These are phyloP conservation scores for Starmera caribaea DNA, from an alignment of 805 yeast genomes.

Conservation along the genomic window DNA sequence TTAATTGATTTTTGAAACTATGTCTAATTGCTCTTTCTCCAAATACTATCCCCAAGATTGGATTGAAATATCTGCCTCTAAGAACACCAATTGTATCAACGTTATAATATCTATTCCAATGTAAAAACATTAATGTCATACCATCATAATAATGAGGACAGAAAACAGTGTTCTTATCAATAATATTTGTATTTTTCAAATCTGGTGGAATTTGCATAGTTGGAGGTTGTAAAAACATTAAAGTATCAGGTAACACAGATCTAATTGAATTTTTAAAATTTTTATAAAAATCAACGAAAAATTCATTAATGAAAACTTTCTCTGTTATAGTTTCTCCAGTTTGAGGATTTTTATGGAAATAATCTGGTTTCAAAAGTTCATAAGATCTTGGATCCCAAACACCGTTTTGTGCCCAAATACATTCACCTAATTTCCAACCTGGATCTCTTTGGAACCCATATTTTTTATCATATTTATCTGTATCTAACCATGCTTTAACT, in stretches of 20 bases:
- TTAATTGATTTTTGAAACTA: constrained; percentile 58
- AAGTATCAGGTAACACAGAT: constrained; percentile 31
- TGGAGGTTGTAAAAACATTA: constrained; percentile 71
- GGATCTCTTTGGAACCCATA: constrained; percentile 63
- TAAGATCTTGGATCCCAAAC: constrained; percentile 53
- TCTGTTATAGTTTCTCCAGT: constrained; percentile 34
- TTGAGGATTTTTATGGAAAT: constrained; percentile 34
- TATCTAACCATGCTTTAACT: constrained; percentile 54
- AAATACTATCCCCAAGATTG: constrained; percentile 63
- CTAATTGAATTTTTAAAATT: constrained; percentile 42
- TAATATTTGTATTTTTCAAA: constrained; percentile 34
- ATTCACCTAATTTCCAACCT: constrained; percentile 62
- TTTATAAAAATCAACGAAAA: constrained; percentile 55
- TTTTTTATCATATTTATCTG: constrained; percentile 44
- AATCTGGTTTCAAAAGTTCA: constrained; percentile 35
- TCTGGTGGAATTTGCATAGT: constrained; percentile 71
- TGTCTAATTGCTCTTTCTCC: constrained; percentile 76
- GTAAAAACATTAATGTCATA: constrained; percentile 81
- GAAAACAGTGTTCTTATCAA: constrained; percentile 58
- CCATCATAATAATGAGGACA: constrained; percentile 96
- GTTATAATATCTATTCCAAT: constrained; percentile 76
- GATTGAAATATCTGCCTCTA: constrained; percentile 66
- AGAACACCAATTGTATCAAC: constrained; percentile 86
- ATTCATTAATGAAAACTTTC: constrained; percentile 49
- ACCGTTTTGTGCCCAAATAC: constrained; percentile 74